Conservation (phyloP, 176 grass and related monocot species). For the Carex scoparia region DNA sequence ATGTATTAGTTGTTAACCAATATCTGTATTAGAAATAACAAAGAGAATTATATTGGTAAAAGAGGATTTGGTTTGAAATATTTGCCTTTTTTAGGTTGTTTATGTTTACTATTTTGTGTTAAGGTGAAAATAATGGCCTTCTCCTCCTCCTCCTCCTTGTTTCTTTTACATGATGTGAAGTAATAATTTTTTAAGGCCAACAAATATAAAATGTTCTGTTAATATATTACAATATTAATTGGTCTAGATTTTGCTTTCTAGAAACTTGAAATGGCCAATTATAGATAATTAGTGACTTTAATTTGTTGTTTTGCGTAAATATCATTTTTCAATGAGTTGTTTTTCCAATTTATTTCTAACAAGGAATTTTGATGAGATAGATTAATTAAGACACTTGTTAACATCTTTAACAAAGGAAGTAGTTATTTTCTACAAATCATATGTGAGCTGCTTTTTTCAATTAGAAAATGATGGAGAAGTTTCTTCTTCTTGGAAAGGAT, state of each 20-base stretch:
- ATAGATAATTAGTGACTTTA: not conserved
- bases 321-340: not conserved
- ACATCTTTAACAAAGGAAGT: not conserved
- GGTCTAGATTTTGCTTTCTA: not conserved
- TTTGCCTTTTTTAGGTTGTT: not conserved
- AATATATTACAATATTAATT: not conserved
- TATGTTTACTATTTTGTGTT: not conserved
- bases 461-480: not conserved
- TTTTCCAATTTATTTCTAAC: not conserved
- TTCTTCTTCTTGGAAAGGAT: not conserved
- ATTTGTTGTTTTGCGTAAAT: not conserved
- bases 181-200: no score
- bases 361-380: not conserved
- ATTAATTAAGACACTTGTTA: not conserved
- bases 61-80: not conserved
- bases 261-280: not conserved
- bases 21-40: not conserved
- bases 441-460: not conserved
- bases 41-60: not conserved
- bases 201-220: no score
- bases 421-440: not conserved
- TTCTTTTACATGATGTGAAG: not conserved
- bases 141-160: no score
- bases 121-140: not conserved
- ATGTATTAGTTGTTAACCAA: not conserved